These are phyloP conservation scores for Coemansia biformis DNA, from an alignment of 192 early-diverging fungal species.

Conservation along the genomic window DNA sequence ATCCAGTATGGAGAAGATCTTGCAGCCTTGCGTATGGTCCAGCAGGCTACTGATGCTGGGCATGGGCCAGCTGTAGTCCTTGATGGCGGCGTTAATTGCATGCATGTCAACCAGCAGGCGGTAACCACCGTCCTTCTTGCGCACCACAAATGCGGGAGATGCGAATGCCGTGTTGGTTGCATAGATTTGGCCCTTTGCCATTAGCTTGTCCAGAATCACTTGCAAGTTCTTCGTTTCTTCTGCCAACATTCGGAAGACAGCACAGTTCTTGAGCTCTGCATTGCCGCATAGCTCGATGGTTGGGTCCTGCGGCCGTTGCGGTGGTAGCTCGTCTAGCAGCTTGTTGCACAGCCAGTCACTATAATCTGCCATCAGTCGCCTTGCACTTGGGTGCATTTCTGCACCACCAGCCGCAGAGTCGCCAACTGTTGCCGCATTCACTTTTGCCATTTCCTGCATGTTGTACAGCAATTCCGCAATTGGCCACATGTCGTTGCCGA, in stretches of 20 bases:
- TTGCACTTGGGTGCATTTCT: not conserved
- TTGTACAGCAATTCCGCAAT: no score
- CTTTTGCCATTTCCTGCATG: no score
- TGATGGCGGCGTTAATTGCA: not conserved
- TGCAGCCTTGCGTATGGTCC: no score
- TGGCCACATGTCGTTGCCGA: no score
- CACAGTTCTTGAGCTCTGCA: not conserved
- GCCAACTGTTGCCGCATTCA: not conserved
- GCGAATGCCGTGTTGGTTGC: not conserved
- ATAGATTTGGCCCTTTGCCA: not conserved
- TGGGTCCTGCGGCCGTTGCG: not conserved
- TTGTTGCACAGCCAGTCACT: no score
- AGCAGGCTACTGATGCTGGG: no score
- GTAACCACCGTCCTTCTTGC: not conserved
- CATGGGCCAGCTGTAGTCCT: not conserved
- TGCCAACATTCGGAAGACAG: constrained; percentile 1
- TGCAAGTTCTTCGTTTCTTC: not conserved
- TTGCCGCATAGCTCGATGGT: not conserved
- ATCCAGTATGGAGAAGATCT: no score
- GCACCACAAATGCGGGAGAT: not conserved
- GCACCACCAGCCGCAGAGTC: no score
- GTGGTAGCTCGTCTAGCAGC: no score
- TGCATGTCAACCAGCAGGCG: constrained; percentile 1
- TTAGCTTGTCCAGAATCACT: not conserved
- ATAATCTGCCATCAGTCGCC: not conserved